These are phyloP conservation scores for Metroxylon sagu DNA, from an alignment of 176 grass and related monocot genomes.

Conservation along the genomic window DNA sequence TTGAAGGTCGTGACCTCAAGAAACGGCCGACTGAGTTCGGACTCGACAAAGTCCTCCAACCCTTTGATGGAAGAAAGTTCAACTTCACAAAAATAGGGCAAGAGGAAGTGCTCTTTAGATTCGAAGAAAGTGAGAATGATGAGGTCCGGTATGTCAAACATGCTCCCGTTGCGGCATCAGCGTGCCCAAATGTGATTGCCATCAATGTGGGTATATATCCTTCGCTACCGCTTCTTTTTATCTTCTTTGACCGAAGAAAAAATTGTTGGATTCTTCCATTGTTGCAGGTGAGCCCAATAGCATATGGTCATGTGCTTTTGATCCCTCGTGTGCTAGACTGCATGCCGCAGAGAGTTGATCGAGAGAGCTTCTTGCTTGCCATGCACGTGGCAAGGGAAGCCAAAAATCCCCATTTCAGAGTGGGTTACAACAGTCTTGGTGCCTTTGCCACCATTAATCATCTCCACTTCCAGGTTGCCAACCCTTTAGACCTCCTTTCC, in stretches of 20 bases:
- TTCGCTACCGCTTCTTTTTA: background rate
- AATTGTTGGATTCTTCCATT: background rate
- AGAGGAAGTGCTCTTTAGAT: conserved; percentile 44
- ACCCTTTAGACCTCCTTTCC: too few species aligned
- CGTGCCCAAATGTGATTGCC: conserved; percentile 43
- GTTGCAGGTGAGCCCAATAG: conserved; percentile 58
- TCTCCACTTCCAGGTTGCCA: conserved; percentile 69
- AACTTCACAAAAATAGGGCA: conserved; percentile 49
- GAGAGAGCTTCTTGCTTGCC: conserved; percentile 42
- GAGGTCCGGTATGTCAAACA: conserved; percentile 19
- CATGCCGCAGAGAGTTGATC: conserved; percentile 50
- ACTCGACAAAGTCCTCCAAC: conserved; percentile 59
- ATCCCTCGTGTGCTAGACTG: conserved; percentile 36
- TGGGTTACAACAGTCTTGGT: conserved; percentile 68
- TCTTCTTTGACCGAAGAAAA: background rate
- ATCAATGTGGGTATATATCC: conserved; percentile 38
- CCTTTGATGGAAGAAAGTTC: conserved; percentile 52
- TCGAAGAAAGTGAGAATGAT: conserved; percentile 28
- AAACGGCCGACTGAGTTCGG: conserved; percentile 80
- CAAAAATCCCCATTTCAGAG: conserved; percentile 36
- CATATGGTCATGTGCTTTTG: conserved; percentile 59
- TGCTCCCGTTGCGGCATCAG: conserved; percentile 13
- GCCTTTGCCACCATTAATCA: conserved; percentile 70
- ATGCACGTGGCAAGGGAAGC: conserved; percentile 49
- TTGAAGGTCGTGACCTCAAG: conserved; percentile 83